phyloP scores from a whole-genome alignment of 345 rosid genomes.

The Corchorus capsularis region DNA sequence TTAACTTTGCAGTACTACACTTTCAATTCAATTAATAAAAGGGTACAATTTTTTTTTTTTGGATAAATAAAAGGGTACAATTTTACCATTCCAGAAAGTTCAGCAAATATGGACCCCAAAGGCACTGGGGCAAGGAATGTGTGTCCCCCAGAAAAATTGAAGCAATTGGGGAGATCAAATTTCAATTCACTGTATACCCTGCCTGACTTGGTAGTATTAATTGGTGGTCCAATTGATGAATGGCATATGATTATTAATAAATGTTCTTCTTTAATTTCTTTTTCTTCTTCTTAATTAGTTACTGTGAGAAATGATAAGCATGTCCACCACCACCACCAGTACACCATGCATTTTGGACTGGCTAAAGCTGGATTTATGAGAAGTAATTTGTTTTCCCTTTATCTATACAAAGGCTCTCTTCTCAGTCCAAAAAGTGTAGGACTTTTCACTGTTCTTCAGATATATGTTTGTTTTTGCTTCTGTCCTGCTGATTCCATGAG shows the following conservation, averaged over 20 bases:
- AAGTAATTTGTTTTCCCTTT: neutral
- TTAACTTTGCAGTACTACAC: neutral
- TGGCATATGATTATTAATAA: slow-evolving; percentile 11
- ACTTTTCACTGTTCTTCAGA: neutral
- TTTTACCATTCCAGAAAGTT: slow-evolving; percentile 12
- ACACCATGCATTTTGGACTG: neutral
- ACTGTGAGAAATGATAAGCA: slow-evolving; percentile 1
- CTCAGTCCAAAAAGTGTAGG: neutral
- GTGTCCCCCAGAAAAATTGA: neutral
- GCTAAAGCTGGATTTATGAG: neutral
- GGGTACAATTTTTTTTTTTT: neutral
- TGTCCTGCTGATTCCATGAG: neutral
- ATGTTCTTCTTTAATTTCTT: neutral
- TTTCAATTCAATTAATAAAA: neutral
- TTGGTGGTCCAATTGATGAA: slow-evolving; percentile 29
- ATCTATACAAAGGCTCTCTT: neutral
- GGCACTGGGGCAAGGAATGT: neutral
- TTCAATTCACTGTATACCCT: neutral
- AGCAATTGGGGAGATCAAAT: neutral
- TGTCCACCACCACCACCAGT: neutral
- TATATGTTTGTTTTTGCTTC: neutral
- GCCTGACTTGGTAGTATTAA: neutral
- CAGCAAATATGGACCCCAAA: slow-evolving; percentile 8
- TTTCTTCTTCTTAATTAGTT: neutral
- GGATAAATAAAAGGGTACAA: neutral